Evolutionary conservation across 495 filamentous ascomycete genomes (phyloP).

Genomic region (Rostrohypoxylon terebratum): DNA sequence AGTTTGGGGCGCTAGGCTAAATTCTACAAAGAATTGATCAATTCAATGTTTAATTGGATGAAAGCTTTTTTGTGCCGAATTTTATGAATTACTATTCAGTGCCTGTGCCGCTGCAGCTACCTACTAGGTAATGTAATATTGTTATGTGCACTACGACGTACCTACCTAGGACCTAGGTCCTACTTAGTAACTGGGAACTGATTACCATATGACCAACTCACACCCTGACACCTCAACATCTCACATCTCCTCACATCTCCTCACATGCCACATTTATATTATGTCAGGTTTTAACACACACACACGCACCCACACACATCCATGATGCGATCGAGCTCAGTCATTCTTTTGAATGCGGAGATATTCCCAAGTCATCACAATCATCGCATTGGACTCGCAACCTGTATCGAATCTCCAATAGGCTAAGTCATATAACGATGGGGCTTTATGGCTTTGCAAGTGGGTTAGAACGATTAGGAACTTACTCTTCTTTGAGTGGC

Average conservation of each 20-base stretch:
- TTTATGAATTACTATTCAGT: background rate
- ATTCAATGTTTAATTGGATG: conserved; percentile 21
- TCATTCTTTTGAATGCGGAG: background rate
- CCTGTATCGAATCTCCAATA: background rate
- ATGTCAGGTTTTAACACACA: no score
- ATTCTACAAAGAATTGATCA: conserved; percentile 13
- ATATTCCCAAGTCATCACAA: background rate
- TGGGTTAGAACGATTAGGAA: conserved; percentile 69
- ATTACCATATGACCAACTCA: no score
- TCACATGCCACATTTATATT: no score
- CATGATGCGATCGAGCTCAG: background rate
- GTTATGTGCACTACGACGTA: no score
- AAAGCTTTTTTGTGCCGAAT: conserved; percentile 3
- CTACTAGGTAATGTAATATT: no score
- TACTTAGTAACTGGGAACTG: no score
- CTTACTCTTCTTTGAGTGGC: conserved; percentile 57
- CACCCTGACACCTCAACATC: no score
- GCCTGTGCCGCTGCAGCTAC: no score
- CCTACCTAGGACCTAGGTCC: no score
- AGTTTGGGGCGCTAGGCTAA: conserved; percentile 22
- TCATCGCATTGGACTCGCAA: background rate
- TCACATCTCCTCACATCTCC: no score
- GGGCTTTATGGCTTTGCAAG: conserved; percentile 74
- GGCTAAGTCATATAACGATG: conserved; percentile 60
- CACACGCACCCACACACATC: background rate